These are phyloP conservation scores for Zymoseptoria brevis DNA, from an alignment of 2,329 filamentous ascomycete genomes.

Conservation along the genomic window DNA sequence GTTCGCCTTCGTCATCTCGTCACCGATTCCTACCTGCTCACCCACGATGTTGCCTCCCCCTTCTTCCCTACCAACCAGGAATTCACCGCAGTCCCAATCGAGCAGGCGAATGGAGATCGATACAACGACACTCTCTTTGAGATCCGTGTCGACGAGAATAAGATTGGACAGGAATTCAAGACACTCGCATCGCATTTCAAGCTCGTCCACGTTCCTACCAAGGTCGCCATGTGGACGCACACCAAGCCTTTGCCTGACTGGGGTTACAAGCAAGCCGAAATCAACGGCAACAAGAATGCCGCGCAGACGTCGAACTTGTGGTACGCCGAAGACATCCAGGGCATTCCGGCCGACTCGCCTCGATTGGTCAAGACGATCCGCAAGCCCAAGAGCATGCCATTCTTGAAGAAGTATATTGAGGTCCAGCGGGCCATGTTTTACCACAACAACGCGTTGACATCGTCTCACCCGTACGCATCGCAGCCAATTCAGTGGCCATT, in stretches of 20 bases:
- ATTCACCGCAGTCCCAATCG: slow-evolving; percentile 73
- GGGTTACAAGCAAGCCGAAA: slow-evolving; percentile 95
- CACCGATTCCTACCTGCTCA: slow-evolving; percentile 78
- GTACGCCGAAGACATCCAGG: slow-evolving; percentile 87
- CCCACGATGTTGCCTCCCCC: slow-evolving; percentile 94
- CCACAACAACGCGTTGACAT: slow-evolving; percentile 97
- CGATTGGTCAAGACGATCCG: slow-evolving; percentile 69
- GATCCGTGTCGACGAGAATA: slow-evolving; percentile 79
- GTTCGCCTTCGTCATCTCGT: slow-evolving; percentile 79
- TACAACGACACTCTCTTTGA: slow-evolving; percentile 90
- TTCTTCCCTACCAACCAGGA: slow-evolving; percentile 97
- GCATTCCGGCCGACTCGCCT: slow-evolving; percentile 60
- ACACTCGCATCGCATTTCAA: slow-evolving; percentile 91
- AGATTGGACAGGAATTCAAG: slow-evolving; percentile 75
- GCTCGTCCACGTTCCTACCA: slow-evolving; percentile 85
- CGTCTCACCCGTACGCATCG: slow-evolving; percentile 91
- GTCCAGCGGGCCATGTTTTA: slow-evolving; percentile 97
- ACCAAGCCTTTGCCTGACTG: slow-evolving; percentile 91
- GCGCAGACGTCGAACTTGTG: slow-evolving; percentile 85
- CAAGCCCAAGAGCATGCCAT: slow-evolving; percentile 75
- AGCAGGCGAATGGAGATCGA: slow-evolving; percentile 64
- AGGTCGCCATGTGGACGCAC: slow-evolving; percentile 99
- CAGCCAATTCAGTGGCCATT: slow-evolving; percentile 97
- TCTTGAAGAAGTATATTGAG: slow-evolving; percentile 92
- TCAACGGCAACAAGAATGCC: slow-evolving; percentile 98